A percentile compares a stretch with the other conserved stretches of the same genome.
Evolutionary conservation across 305 asterid genomes (phyloP).

Genomic region (Andrographis paniculata): DNA sequence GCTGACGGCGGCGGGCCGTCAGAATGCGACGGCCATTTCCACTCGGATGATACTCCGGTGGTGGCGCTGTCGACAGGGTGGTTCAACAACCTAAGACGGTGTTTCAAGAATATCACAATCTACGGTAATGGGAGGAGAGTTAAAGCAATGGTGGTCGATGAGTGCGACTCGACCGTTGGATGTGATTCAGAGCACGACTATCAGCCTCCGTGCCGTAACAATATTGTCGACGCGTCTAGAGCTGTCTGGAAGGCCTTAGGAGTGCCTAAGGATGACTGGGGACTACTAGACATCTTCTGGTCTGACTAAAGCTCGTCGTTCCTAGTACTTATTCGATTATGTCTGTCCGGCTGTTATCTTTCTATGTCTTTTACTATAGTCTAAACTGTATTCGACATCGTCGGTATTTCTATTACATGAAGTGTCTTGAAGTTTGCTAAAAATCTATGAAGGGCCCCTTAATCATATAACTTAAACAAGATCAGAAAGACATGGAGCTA

Average conservation of each 20-base stretch:
- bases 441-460: too few species aligned
- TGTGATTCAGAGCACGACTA: constrained; percentile 27
- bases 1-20: constrained; percentile 28
- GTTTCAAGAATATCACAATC: constrained; percentile 22
- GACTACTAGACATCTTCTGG: constrained; percentile 25
- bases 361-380: too few species aligned
- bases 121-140: constrained; percentile 30
- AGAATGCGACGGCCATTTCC: constrained; percentile 28
- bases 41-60: constrained; percentile 23
- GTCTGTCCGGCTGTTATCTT: too few species aligned
- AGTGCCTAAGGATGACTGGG: constrained; percentile 22
- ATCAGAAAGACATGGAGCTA: too few species aligned
- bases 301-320: too few species aligned
- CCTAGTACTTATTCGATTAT: too few species aligned
- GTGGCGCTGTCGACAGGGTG: constrained; percentile 36
- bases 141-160: constrained; percentile 32
- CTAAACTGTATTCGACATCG: too few species aligned
- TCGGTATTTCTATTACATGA: too few species aligned
- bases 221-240: constrained; percentile 36
- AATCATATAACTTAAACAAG: too few species aligned
- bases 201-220: constrained; percentile 29
- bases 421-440: too few species aligned
- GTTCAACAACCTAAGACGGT: constrained; percentile 25
- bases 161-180: constrained; percentile 30
- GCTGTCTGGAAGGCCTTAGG: constrained; percentile 42